Percentiles rank a stretch among this genome's conserved stretches.
Conservation (phyloP, 352 stramenopile genomes). For the Phytophthora syringae region DNA sequence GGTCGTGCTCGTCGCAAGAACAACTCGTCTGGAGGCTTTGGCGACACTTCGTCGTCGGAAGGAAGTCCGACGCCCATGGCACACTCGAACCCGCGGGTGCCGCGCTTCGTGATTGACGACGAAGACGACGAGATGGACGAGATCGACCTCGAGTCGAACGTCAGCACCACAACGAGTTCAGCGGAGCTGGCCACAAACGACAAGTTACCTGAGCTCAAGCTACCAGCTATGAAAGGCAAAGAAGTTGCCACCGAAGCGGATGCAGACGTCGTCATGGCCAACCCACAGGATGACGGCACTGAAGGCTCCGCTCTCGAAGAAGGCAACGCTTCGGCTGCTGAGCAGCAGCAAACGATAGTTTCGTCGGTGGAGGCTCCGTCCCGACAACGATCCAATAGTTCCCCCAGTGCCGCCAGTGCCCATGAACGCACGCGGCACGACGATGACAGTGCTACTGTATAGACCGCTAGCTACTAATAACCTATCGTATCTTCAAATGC, state of each 20-base stretch:
- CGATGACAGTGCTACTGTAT: conserved; percentile 34
- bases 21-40: conserved; percentile 51
- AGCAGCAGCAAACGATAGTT: neutral
- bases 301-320: conserved; percentile 18
- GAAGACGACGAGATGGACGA: conserved; percentile 61
- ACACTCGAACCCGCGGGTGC: conserved; percentile 55
- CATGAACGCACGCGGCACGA: conserved; percentile 26
- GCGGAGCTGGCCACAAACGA: conserved; percentile 6
- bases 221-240: conserved; percentile 9
- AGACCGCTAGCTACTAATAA: conserved; percentile 29
- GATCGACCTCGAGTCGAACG: conserved; percentile 39
- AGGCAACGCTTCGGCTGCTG: neutral
- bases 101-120: conserved; percentile 80
- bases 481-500: conserved; percentile 19
- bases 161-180: conserved; percentile 6
- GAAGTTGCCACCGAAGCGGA: neutral
- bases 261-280: conserved; percentile 34
- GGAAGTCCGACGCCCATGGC: conserved; percentile 62
- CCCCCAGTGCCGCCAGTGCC: conserved; percentile 13
- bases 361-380: conserved; percentile 1
- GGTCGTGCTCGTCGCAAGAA: conserved; percentile 35
- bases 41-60: conserved; percentile 56
- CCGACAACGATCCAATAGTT: conserved; percentile 35
- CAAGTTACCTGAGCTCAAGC: conserved; percentile 15
- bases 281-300: conserved; percentile 38